Evolutionary conservation across 169 alveolate species (phyloP).

Genomic region (Miamiensis avidus): DNA sequence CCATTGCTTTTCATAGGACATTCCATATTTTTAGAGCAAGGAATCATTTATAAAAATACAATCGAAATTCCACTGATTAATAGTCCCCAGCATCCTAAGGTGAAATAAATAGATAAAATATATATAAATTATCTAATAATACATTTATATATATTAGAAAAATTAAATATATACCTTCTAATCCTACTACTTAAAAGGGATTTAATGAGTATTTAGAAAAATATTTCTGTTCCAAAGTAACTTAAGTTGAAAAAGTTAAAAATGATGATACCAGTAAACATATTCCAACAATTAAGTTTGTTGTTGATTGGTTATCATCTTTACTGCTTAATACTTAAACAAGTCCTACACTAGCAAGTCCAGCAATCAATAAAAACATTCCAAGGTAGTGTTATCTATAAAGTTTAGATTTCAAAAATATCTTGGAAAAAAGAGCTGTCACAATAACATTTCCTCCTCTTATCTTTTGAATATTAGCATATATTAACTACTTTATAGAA

Average conservation of each 20-base stretch:
- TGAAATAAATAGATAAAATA: too few species aligned
- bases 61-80: constrained; percentile 33
- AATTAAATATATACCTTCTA: constrained; percentile 35
- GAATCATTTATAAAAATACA: constrained; percentile 36
- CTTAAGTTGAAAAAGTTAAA: constrained; percentile 35
- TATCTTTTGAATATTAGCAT: constrained; percentile 27
- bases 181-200: constrained; percentile 62
- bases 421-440: constrained; percentile 30
- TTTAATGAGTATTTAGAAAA: constrained; percentile 50
- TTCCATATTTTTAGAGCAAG: constrained; percentile 44
- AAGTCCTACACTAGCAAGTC: constrained; percentile 51
- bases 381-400: constrained; percentile 51
- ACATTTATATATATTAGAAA: too few species aligned
- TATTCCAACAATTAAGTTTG: constrained; percentile 3
- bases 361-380: constrained; percentile 22
- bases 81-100: constrained; percentile 50
- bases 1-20: constrained; percentile 29
- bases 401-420: constrained; percentile 42
- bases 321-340: not conserved
- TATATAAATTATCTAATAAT: too few species aligned
- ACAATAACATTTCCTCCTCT: constrained; percentile 48
- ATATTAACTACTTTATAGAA: too few species aligned
- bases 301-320: not conserved
- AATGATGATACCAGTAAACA: constrained; percentile 18
- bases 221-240: constrained; percentile 47